Conservation (phyloP, 2,329 filamentous ascomycete species). For the Diaporthe helianthi region DNA sequence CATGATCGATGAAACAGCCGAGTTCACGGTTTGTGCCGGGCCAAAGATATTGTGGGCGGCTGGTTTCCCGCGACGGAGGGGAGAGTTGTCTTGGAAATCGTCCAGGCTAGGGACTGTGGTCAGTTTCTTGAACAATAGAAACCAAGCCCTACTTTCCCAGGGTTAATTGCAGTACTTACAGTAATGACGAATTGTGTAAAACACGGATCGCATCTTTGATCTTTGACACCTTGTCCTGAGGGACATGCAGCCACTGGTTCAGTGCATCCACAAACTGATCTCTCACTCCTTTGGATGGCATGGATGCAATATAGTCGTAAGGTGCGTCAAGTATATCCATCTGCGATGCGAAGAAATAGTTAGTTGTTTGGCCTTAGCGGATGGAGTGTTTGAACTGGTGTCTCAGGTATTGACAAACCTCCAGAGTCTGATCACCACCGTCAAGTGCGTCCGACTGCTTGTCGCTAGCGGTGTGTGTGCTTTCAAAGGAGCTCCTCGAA, state of each 20-base stretch:
- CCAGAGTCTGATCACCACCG: no score
- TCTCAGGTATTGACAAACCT: no score
- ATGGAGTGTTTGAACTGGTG: no score
- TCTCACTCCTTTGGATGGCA: slow-evolving; percentile 9
- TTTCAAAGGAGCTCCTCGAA: no score
- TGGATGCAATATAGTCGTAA: neutral
- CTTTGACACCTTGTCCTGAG: neutral
- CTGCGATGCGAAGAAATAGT: neutral
- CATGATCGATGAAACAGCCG: neutral
- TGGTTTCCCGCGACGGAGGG: neutral
- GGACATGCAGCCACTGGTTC: slow-evolving; percentile 3
- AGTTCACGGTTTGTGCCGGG: neutral
- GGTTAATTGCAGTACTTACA: neutral
- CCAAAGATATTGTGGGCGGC: neutral
- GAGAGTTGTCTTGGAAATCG: slow-evolving; percentile 10
- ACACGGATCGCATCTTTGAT: neutral
- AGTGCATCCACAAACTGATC: slow-evolving; percentile 5
- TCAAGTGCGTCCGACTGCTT: no score
- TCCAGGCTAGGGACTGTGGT: neutral
- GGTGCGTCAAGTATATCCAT: neutral
- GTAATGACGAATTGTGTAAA: neutral
- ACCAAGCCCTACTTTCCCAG: no score
- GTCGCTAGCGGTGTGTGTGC: no score
- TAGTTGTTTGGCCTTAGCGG: no score
- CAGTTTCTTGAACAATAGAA: neutral